Base-by-base conservation (phyloP, 306 rosid genomes). In the Cicer arietinum region DNA sequence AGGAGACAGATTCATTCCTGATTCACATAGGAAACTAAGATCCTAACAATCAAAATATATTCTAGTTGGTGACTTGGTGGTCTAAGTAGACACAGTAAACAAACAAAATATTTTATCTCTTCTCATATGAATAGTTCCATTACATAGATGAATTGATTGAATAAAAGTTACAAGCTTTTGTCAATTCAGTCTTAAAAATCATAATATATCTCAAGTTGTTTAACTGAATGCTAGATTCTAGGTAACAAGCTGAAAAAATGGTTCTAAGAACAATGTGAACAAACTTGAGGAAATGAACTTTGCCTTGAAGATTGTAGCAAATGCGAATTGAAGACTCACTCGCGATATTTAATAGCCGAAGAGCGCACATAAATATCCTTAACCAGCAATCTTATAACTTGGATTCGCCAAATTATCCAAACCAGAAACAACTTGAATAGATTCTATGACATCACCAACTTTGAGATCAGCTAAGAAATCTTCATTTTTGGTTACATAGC, bases 401-500 rank as follows among this genome's bases (percentile, higher is more conserved):
- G 99, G 99, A 81, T 94, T 94, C 61, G 53, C 95, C 17, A 94
- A 86, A 82, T 92, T 92, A 76, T 94, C 95, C 3, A 94, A 75
- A 66, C 97, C 97, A 58, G 99, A 90, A 6, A 89, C 96, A 44
- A 90, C 97, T 79, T 92, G 90, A 25, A 94, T 82, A 3, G 99
- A 94, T 79, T 94, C 96, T 64, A 94, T 94, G 61, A 92, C 92
- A 81, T 94, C 99, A 65, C 99, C 99, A 65, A 94, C 99, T 82
- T 91, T 94, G 14, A 94, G 89, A 60, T 94, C 98, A 8, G 98
- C 98, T 83, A 94, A 86, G 52, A n/a, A 69, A 65, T 94, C 96
- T 73, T 92, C 93, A 71, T 92, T 94, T 75, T 92, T 81, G 13
- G 90, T 92, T 69, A 92, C 89, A 73, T 94, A 94, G 46, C 97